Evolutionary conservation across 345 rosid species (phyloP).

Genomic region (Eucalyptus tenuipes): DNA sequence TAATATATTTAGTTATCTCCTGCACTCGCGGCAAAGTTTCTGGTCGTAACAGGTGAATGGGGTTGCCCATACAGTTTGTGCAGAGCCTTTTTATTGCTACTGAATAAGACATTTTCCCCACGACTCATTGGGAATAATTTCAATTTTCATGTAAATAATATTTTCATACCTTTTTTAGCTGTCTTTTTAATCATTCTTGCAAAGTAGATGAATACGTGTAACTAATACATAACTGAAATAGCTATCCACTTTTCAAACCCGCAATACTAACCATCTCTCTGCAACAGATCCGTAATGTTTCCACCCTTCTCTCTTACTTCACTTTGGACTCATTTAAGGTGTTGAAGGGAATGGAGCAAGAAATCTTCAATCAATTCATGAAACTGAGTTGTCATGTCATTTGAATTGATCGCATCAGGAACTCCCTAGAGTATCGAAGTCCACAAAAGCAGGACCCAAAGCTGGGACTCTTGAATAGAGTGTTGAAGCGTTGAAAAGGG

Average conservation of each 20-base stretch:
- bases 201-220: too few relatives aligned
- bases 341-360: background rate
- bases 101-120: background rate
- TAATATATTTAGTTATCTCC: too few relatives aligned
- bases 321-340: background rate
- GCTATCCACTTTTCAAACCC: background rate
- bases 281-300: background rate
- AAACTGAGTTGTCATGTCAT: background rate
- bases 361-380: background rate
- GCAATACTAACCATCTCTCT: background rate
- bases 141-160: too few relatives aligned
- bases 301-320: background rate
- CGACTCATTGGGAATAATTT: background rate
- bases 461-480: background rate
- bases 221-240: too few relatives aligned
- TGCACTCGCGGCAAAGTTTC: too few relatives aligned
- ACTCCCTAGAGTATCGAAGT: background rate
- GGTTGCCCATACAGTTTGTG: background rate
- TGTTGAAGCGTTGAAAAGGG: background rate
- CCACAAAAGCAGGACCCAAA: background rate
- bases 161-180: background rate
- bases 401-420: background rate
- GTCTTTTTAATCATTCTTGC: accelerated
- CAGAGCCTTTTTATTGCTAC: background rate
- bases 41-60: too few relatives aligned